phyloP scores from a whole-genome alignment of 495 filamentous ascomycete species.

The Chaetomium fimeti region DNA sequence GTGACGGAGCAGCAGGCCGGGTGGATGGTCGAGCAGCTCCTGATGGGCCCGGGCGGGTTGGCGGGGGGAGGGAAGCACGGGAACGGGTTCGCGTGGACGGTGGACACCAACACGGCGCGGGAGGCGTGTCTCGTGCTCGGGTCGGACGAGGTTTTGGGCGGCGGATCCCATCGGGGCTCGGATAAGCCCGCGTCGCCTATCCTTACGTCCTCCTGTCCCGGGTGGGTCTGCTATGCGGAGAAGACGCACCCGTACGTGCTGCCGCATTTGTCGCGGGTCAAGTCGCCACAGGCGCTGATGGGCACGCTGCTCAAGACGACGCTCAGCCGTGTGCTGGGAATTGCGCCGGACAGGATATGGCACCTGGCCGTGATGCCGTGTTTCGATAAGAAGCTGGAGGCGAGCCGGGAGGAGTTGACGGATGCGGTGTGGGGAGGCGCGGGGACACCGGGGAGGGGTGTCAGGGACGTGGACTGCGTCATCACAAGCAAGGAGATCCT shows the following conservation, averaged over 20 bases:
- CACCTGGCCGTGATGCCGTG: slow-evolving; percentile 95
- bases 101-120: slow-evolving; percentile 79
- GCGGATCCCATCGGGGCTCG: not conserved
- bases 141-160: slow-evolving; percentile 67
- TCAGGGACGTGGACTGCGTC: slow-evolving; percentile 93
- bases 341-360: slow-evolving; percentile 82
- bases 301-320: slow-evolving; percentile 87
- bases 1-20: slow-evolving; percentile 71
- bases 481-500: slow-evolving; percentile 93
- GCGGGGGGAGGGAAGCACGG: slow-evolving; percentile 64
- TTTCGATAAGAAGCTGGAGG: slow-evolving; percentile 98
- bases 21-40: slow-evolving; percentile 77
- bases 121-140: slow-evolving; percentile 75
- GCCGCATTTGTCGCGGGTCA: slow-evolving; percentile 84
- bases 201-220: slow-evolving; percentile 87
- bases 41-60: slow-evolving; percentile 71
- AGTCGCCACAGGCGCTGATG: slow-evolving; percentile 88
- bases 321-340: slow-evolving; percentile 64
- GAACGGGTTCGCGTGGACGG: slow-evolving; percentile 79
- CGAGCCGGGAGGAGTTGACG: slow-evolving; percentile 88
- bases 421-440: slow-evolving; percentile 65
- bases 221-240: slow-evolving; percentile 98
- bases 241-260: slow-evolving; percentile 93
- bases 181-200: slow-evolving; percentile 60
- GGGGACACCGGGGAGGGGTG: slow-evolving; percentile 49